A percentile compares a stretch with the other conserved stretches of the same genome.
Conservation (phyloP, 2,329 filamentous ascomycete genomes). For the Chaetothyriales sp. region DNA sequence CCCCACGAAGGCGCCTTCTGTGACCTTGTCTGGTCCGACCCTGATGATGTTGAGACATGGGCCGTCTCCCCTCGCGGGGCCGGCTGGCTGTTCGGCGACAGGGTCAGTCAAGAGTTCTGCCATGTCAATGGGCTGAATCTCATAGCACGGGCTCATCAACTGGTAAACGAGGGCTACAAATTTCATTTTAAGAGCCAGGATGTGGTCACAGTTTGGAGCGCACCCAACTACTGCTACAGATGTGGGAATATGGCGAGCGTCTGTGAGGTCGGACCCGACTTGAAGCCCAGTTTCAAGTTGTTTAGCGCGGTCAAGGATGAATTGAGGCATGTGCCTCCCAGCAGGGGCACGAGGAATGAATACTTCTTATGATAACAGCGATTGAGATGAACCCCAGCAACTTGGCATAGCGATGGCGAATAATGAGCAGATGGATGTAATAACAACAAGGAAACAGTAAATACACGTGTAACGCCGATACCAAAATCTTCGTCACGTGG, state of each 20-base stretch:
- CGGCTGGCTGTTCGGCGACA: constrained; percentile 53
- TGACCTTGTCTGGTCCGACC: constrained; percentile 62
- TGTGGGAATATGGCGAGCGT: constrained; percentile 97
- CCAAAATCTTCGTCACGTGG: too few species aligned
- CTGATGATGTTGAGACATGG: constrained; percentile 56
- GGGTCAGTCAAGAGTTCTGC: constrained; percentile 61
- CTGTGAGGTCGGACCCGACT: constrained; percentile 81
- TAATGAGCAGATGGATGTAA: not conserved
- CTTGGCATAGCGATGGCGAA: not conserved
- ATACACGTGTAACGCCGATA: not conserved
- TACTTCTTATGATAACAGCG: constrained; percentile 1
- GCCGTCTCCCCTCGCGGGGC: constrained; percentile 53
- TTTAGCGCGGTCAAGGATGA: constrained; percentile 34
- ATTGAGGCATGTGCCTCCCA: constrained; percentile 30
- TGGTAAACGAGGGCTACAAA: constrained; percentile 68
- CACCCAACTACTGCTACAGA: constrained; percentile 87
- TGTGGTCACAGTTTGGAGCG: constrained; percentile 74
- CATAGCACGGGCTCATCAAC: constrained; percentile 58
- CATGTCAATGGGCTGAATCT: constrained; percentile 59
- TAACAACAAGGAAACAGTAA: not conserved
- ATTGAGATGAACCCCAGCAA: not conserved
- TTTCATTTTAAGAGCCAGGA: constrained; percentile 94
- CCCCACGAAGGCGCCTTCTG: constrained; percentile 65
- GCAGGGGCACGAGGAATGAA: constrained; percentile 15
- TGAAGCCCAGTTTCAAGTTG: constrained; percentile 69